These are phyloP conservation scores for Leucosporidium scottii DNA, from an alignment of 768 basidiomycete species.

Conservation along the genomic window DNA sequence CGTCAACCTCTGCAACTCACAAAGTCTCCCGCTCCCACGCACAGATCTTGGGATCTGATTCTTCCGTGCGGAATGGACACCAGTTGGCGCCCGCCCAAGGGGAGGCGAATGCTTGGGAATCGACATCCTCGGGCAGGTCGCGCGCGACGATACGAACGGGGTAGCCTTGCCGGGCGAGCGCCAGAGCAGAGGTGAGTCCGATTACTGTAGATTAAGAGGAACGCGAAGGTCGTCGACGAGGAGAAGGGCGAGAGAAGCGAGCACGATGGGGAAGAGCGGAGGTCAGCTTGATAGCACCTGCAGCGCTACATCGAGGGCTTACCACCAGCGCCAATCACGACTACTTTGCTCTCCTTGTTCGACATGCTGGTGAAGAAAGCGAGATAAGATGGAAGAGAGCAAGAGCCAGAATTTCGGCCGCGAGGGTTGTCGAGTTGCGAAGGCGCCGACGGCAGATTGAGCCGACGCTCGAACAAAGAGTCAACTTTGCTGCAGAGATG, in stretches of 20 bases:
- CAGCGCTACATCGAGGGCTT: background rate
- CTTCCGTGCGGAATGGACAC: constrained; percentile 36
- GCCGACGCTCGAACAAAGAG: too few relatives aligned
- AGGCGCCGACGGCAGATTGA: too few relatives aligned
- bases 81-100: constrained; percentile 45
- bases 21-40: constrained; percentile 23
- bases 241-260: too few relatives aligned
- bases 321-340: background rate
- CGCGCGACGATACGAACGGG: constrained; percentile 39
- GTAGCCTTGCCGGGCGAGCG: constrained; percentile 36
- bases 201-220: constrained; percentile 35
- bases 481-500: too few relatives aligned
- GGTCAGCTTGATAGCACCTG: background rate
- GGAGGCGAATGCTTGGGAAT: constrained; percentile 39
- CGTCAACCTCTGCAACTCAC: constrained; percentile 2
- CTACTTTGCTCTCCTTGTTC: background rate
- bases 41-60: constrained; percentile 15
- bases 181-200: constrained; percentile 41
- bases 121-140: constrained; percentile 41
- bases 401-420: too few relatives aligned
- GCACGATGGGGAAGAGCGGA: background rate
- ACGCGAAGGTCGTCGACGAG: background rate
- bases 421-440: too few relatives aligned
- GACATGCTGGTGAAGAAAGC: too few relatives aligned
- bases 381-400: too few relatives aligned